A percentile compares a stretch with the other conserved stretches of the same genome.
Conservation (phyloP, 2,329 filamentous ascomycete species). For the Lecanicillium sp. region DNA sequence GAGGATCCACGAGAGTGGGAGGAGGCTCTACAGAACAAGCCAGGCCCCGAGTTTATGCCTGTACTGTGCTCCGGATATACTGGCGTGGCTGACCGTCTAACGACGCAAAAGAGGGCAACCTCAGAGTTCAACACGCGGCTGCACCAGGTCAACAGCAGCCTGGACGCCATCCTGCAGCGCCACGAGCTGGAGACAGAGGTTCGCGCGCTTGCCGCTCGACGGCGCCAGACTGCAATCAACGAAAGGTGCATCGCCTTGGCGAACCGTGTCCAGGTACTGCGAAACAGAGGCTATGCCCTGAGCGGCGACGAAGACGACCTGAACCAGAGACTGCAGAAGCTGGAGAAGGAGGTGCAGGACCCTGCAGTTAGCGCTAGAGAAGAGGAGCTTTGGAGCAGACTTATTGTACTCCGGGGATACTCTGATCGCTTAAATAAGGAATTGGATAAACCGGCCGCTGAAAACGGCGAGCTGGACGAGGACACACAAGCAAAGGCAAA, state of each 20-base stretch:
- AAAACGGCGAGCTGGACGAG: slow-evolving; percentile 54
- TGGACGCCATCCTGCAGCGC: slow-evolving; percentile 64
- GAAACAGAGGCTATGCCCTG: slow-evolving; percentile 74
- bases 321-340: slow-evolving; percentile 58
- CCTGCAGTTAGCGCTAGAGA: slow-evolving; percentile 67
- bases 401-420: slow-evolving; percentile 67
- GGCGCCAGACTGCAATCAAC: slow-evolving; percentile 65
- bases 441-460: slow-evolving; percentile 58
- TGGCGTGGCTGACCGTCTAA: slow-evolving; percentile 63
- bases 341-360: slow-evolving; percentile 66
- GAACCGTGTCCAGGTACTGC: slow-evolving; percentile 70
- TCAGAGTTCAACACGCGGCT: slow-evolving; percentile 62
- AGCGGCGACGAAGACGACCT: slow-evolving; percentile 74
- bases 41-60: slow-evolving; percentile 67
- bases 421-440: slow-evolving; percentile 66
- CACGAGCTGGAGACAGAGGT: slow-evolving; percentile 73
- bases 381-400: slow-evolving; percentile 79
- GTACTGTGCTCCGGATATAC: slow-evolving; percentile 69
- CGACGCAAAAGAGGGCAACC: slow-evolving; percentile 63
- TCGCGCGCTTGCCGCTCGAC: slow-evolving; percentile 62
- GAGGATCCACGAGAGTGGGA: slow-evolving; percentile 79
- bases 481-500: slow-evolving; percentile 66
- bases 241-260: slow-evolving; percentile 68
- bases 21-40: slow-evolving; percentile 73
- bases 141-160: slow-evolving; percentile 70